A percentile compares a stretch with the other conserved stretches of the same genome.
phyloP scores from a whole-genome alignment of 306 rosid genomes.

The Dryas octopetala region DNA sequence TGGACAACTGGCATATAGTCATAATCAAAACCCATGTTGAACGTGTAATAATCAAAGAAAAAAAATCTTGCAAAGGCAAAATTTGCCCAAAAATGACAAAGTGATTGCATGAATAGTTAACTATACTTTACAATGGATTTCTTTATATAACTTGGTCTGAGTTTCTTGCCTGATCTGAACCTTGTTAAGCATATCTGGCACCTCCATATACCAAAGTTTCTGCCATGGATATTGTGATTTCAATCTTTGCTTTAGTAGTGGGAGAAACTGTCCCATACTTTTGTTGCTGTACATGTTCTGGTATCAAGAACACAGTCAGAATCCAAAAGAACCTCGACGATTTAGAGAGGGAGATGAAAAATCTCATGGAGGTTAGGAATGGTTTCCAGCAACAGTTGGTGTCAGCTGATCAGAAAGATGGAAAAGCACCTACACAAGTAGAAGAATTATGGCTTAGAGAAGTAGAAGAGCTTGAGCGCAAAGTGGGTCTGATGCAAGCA shows the following conservation, averaged over 20 bases:
- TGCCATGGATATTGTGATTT: background rate
- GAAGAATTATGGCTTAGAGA: conserved; percentile 7
- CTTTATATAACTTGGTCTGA: background rate
- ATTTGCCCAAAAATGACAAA: background rate
- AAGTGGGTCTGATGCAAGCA: background rate
- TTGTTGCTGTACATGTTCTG: background rate
- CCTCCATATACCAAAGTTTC: background rate
- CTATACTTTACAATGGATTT: background rate
- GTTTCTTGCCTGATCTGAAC: background rate
- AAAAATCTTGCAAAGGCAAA: background rate
- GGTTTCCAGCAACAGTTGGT: background rate
- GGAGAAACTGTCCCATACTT: background rate
- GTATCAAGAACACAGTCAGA: background rate
- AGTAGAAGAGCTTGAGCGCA: background rate
- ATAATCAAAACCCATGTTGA: too few relatives aligned
- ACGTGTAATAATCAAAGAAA: too few relatives aligned
- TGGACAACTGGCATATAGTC: too few relatives aligned
- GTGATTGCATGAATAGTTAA: background rate
- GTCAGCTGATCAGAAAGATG: background rate
- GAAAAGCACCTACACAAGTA: background rate
- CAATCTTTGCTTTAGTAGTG: background rate
- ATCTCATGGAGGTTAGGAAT: background rate
- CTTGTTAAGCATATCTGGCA: background rate
- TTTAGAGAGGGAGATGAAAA: conserved; percentile 10
- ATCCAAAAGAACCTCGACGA: background rate